These are phyloP conservation scores for Nicotiana paniculata DNA, from an alignment of 257 asterid genomes.

Conservation along the genomic window DNA sequence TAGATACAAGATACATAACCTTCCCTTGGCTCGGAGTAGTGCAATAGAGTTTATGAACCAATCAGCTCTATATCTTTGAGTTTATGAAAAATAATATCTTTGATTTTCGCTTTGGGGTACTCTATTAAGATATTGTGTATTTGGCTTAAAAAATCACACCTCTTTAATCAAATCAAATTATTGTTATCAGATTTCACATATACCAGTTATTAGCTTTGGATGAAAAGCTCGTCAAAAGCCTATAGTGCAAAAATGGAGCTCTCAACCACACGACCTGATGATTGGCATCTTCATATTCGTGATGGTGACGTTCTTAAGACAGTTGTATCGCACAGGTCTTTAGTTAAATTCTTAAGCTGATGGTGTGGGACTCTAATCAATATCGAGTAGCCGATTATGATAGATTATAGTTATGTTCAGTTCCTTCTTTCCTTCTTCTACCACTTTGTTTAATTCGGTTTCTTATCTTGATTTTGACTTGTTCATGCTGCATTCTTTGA, in stretches of 20 bases:
- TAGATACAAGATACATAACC: not conserved
- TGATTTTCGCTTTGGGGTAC: not conserved
- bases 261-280: constrained; percentile 79
- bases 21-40: not conserved
- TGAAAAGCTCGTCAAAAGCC: constrained; percentile 22
- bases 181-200: constrained; percentile 30
- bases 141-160: not conserved
- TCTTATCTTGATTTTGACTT: not conserved
- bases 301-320: constrained; percentile 85
- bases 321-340: constrained; percentile 72
- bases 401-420: not conserved
- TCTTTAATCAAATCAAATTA: constrained; percentile 1
- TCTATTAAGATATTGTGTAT: not conserved
- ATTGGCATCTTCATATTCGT: constrained; percentile 99
- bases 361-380: not conserved
- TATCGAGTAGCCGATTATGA: not conserved
- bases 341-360: not conserved
- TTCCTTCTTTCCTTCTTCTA: not conserved
- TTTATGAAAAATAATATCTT: too few species aligned
- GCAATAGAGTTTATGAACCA: not conserved
- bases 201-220: constrained; percentile 21
- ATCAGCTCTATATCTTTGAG: not conserved
- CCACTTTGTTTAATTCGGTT: not conserved
- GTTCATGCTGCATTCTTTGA: constrained; percentile 1
- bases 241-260: constrained; percentile 54